These are phyloP conservation scores for Coniochaeta prunicola DNA, from an alignment of 2,329 filamentous ascomycete species.

Conservation along the genomic window DNA sequence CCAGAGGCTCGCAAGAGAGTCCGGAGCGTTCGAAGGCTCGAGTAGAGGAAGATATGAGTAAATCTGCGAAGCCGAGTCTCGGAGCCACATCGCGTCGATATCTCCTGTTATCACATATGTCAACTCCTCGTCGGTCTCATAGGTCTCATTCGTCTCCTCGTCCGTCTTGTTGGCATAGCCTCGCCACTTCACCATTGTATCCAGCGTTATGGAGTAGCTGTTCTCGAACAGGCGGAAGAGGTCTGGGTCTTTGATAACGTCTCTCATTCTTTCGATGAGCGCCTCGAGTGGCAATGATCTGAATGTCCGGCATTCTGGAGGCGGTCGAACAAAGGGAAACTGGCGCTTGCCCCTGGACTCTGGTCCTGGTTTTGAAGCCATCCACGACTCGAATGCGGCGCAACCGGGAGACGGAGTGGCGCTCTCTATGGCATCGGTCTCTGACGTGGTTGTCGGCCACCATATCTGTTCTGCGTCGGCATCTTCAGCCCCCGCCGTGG, in stretches of 20 bases:
- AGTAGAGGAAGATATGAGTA: constrained; percentile 60
- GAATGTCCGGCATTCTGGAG: constrained; percentile 63
- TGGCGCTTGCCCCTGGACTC: constrained; percentile 19
- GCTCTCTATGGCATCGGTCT: not conserved
- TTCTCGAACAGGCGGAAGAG: constrained; percentile 77
- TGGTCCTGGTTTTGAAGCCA: constrained; percentile 16
- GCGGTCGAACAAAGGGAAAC: constrained; percentile 43
- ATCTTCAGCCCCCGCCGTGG: not conserved
- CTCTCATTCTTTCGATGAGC: constrained; percentile 44
- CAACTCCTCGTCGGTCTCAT: constrained; percentile 47
- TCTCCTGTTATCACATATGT: constrained; percentile 79
- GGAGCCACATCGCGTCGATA: constrained; percentile 82
- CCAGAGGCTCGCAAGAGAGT: constrained; percentile 60
- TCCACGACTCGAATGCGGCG: constrained; percentile 15
- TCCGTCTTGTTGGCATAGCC: constrained; percentile 39
- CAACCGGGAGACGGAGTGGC: constrained; percentile 7
- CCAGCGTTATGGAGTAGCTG: constrained; percentile 74
- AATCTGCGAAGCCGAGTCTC: constrained; percentile 73
- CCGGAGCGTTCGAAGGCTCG: constrained; percentile 39
- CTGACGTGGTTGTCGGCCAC: not conserved
- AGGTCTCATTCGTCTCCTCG: constrained; percentile 20
- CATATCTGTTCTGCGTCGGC: not conserved
- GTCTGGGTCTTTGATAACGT: constrained; percentile 44
- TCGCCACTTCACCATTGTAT: constrained; percentile 77
- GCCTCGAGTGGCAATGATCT: constrained; percentile 60